A percentile compares a stretch with the other conserved stretches of the same genome.
phyloP scores from a whole-genome alignment of 495 filamentous ascomycete species.

The Xylaria venustula region DNA sequence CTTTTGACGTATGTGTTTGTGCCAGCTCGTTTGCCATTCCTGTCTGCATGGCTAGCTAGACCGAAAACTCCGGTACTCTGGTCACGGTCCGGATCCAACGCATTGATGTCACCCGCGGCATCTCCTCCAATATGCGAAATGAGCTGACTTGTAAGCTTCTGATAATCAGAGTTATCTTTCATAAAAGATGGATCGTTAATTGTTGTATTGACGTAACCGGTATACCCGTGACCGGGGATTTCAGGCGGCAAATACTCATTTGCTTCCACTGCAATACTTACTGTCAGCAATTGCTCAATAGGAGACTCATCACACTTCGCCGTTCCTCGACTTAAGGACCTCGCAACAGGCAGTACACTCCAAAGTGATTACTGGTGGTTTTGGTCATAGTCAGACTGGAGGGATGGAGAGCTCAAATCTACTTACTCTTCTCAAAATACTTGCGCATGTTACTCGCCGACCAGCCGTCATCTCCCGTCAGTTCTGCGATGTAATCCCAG shows the following conservation, averaged over 20 bases:
- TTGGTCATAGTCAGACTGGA: no score
- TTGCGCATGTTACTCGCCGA: constrained; percentile 44
- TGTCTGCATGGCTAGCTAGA: constrained; percentile 40
- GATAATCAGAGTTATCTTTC: constrained; percentile 23
- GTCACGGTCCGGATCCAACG: constrained; percentile 33
- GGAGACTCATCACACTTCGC: not conserved
- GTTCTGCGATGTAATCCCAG: constrained; percentile 45
- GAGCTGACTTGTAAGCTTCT: constrained; percentile 30
- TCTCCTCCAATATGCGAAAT: constrained; percentile 37
- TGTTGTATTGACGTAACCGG: constrained; percentile 42
- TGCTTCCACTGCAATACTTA: constrained; percentile 30
- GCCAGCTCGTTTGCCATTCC: constrained; percentile 38
- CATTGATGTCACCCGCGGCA: constrained; percentile 41
- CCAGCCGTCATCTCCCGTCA: constrained; percentile 47
- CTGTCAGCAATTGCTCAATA: not conserved
- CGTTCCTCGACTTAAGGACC: not conserved
- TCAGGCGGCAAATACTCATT: constrained; percentile 39
- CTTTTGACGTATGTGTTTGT: constrained; percentile 45
- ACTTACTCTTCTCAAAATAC: constrained; percentile 35
- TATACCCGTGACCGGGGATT: constrained; percentile 43
- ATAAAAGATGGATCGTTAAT: constrained; percentile 32
- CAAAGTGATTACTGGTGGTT: not conserved
- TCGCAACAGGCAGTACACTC: no score
- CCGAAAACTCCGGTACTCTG: constrained; percentile 43
- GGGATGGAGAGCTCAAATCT: not conserved